These are phyloP conservation scores for Paraglomus brasilianum DNA, from an alignment of 192 early-diverging fungal genomes.

Conservation along the genomic window DNA sequence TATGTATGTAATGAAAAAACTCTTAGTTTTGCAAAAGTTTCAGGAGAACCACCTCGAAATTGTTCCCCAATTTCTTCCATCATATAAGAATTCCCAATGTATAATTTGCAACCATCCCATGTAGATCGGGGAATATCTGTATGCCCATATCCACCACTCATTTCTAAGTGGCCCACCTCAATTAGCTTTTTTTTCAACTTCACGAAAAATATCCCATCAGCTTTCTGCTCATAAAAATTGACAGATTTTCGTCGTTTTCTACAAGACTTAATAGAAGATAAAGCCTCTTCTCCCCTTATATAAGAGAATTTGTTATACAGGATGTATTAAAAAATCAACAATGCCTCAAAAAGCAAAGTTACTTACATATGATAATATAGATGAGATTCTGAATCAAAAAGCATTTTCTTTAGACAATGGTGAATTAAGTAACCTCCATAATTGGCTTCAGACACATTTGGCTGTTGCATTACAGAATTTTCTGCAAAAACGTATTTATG, in stretches of 20 bases:
- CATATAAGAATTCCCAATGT: slow-evolving; percentile 27
- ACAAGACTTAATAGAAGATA: slow-evolving; percentile 27
- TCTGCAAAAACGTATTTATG: slow-evolving; percentile 31
- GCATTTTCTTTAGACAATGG: slow-evolving; percentile 27
- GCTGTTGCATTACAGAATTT: slow-evolving; percentile 24
- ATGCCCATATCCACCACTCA: slow-evolving; percentile 25
- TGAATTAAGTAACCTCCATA: slow-evolving; percentile 27
- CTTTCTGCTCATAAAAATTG: slow-evolving; percentile 20
- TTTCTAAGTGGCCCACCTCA: slow-evolving; percentile 27
- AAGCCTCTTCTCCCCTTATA: slow-evolving; percentile 22
- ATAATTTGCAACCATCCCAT: slow-evolving; percentile 26
- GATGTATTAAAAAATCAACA: slow-evolving; percentile 1
- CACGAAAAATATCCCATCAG: slow-evolving; percentile 5
- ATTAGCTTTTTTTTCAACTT: slow-evolving; percentile 20
- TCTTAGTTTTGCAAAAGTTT: slow-evolving; percentile 29
- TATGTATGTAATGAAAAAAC: slow-evolving; percentile 23
- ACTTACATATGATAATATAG: slow-evolving; percentile 17
- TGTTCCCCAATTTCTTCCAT: slow-evolving; percentile 25
- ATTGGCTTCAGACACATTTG: slow-evolving; percentile 21
- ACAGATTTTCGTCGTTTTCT: slow-evolving; percentile 7
- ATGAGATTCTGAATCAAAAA: neutral
- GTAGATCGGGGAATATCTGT: slow-evolving; percentile 24
- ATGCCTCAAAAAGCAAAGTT: neutral
- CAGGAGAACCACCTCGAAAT: slow-evolving; percentile 8
- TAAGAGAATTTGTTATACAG: neutral